Percentiles rank a stretch among this genome's conserved stretches.
Evolutionary conservation across 768 basidiomycete species (phyloP).

Genomic region (Termitomyces titanicus): DNA sequence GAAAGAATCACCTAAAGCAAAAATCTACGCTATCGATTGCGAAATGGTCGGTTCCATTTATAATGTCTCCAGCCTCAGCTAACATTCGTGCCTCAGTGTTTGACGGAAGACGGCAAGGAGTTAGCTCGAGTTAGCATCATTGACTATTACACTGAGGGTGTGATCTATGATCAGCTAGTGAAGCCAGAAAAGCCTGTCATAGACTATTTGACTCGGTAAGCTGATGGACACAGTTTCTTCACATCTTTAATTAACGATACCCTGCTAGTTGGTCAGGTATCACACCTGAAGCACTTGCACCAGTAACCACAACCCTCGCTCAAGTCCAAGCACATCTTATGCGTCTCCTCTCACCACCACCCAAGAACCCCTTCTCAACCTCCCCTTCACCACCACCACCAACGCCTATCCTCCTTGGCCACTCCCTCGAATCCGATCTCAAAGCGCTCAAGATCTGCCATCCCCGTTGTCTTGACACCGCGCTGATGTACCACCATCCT

Average conservation of each 20-base stretch:
- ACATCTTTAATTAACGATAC: neutral
- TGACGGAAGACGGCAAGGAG: slow-evolving; percentile 88
- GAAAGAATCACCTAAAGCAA: slow-evolving; percentile 30
- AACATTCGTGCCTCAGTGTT: slow-evolving; percentile 48
- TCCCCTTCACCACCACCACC: slow-evolving; percentile 32
- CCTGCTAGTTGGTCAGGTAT: slow-evolving; percentile 85
- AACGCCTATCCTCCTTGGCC: slow-evolving; percentile 84
- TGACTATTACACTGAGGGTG: slow-evolving; percentile 66
- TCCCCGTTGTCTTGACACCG: slow-evolving; percentile 88
- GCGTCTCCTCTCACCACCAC: slow-evolving; percentile 51
- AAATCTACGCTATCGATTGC: slow-evolving; percentile 87
- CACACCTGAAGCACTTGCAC: slow-evolving; percentile 64
- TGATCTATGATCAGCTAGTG: slow-evolving; percentile 87
- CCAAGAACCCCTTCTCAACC: slow-evolving; percentile 41
- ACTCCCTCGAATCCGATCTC: slow-evolving; percentile 94
- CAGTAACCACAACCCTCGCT: slow-evolving; percentile 73
- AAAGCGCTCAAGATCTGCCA: slow-evolving; percentile 85
- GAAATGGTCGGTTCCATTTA: slow-evolving; percentile 74
- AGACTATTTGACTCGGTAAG: slow-evolving; percentile 90
- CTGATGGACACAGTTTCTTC: neutral
- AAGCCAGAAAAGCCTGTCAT: slow-evolving; percentile 80
- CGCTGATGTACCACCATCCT: slow-evolving; percentile 87
- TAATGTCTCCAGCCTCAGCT: neutral
- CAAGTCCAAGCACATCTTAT: slow-evolving; percentile 76
- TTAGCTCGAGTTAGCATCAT: slow-evolving; percentile 83